Base-by-base conservation (phyloP, 2,329 filamentous ascomycete species). In the Aspergillus sp. region DNA sequence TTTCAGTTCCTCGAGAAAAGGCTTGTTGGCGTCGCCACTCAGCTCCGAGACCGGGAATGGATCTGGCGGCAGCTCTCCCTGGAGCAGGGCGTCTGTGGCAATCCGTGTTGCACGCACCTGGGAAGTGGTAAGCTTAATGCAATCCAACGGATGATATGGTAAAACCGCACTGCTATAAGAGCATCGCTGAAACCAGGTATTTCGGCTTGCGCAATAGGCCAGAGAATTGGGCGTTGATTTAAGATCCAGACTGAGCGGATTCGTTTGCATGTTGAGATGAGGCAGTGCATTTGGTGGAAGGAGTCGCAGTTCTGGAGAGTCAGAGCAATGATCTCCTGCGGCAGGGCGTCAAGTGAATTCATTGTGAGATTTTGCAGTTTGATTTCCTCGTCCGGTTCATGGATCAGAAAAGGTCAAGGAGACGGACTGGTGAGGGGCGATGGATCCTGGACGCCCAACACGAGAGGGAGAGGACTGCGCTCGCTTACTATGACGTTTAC, bases 101-200 rank as follows among this genome's bases (percentile, higher is more conserved):
- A 56, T 56, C 14, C 39, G 9, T 21, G 52, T 56, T 9, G 57
- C 52, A 3, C 52, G 52, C 4, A 52, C 48, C 57, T 59, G 35
- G 9, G 8, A 15, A 14, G 3, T 27, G 2, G 27, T 27, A 27
- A 27, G 27, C 3, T 27, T 27, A 11, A 27, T 27, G 7, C 8
- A 9, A 27, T 3, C 8, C 8, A 9, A 27, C 8, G 27, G 7
- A 8, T 9, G 7, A 9, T 27, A 3, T 2, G 17, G 23, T 19
- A n/a, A 25, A 9, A 15, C 39, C 47, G 9, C 37, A 59, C 57
- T 1, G 57, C 57, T 4, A 56, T 46, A 4, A 59, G n/a, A 4
- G 52, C 57, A 33, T 59, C 57, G 6, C 25, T 52, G 14, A 55
- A 56, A 1, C 21, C 57, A 1, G 35, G 9, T 14, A 59, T 52